These are phyloP conservation scores for Fusarium domesticum DNA, from an alignment of 2,329 filamentous ascomycete species.

Conservation along the genomic window DNA sequence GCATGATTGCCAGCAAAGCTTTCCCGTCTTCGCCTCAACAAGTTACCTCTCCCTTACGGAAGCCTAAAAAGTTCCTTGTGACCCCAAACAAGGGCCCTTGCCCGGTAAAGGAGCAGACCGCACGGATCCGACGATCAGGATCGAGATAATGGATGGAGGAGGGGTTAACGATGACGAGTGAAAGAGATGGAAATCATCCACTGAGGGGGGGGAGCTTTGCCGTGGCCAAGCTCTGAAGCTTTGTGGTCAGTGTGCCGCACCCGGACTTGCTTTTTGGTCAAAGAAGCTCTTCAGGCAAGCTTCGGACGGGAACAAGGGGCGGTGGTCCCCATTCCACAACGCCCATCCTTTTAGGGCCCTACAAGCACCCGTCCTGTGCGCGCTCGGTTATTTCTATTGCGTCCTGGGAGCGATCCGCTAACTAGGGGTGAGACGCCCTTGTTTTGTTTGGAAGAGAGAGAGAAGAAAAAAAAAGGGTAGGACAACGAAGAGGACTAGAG, in stretches of 20 bases:
- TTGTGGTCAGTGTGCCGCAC: too few relatives aligned
- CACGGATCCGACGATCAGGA: conserved; percentile 30
- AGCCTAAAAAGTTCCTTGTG: not conserved
- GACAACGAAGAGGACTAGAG: conserved; percentile 4
- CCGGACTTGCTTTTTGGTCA: too few relatives aligned
- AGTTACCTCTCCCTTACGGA: not conserved
- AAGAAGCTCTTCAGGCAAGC: too few relatives aligned
- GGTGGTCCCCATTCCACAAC: conserved; percentile 6
- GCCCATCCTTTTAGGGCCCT: conserved; percentile 15
- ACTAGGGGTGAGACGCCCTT: conserved; percentile 15
- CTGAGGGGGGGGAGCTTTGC: too few relatives aligned
- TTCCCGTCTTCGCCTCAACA: conserved; percentile 2
- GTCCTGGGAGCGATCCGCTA: conserved; percentile 27
- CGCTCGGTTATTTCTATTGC: conserved; percentile 32
- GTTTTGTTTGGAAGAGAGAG: conserved; percentile 15
- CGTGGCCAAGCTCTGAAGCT: too few relatives aligned
- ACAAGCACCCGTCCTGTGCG: conserved; percentile 28
- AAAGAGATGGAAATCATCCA: conserved; percentile 7
- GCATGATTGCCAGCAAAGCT: not conserved
- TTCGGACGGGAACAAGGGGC: not conserved
- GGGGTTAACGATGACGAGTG: conserved; percentile 23
- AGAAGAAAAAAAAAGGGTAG: too few relatives aligned
- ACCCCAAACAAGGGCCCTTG: too few relatives aligned
- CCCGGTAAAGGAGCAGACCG: conserved; percentile 7
- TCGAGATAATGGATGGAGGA: conserved; percentile 21